These are phyloP conservation scores for Magnusiomyces clavatus DNA, from an alignment of 1,139 yeast species.

Conservation along the genomic window DNA sequence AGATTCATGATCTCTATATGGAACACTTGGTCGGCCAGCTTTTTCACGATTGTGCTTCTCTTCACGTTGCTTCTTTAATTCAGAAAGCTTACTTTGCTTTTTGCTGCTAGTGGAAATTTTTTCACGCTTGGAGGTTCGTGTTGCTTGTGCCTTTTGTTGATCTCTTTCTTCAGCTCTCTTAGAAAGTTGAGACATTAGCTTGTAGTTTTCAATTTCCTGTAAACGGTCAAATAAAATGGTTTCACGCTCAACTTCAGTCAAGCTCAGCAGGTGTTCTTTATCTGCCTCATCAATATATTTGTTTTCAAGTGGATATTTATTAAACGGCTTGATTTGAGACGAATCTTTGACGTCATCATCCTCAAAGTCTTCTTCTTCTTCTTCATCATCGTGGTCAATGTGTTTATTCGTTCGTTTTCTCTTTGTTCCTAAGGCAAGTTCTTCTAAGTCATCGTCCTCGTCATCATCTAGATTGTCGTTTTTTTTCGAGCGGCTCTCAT, in stretches of 20 bases:
- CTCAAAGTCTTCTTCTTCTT: conserved; percentile 32
- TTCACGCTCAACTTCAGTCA: conserved; percentile 92
- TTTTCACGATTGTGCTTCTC: conserved; percentile 36
- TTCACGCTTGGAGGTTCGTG: conserved; percentile 20
- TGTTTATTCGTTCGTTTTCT: conserved; percentile 13
- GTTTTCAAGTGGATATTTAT: conserved; percentile 92
- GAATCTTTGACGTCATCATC: conserved; percentile 34
- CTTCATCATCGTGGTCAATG: conserved; percentile 18
- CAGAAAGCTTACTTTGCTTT: conserved; percentile 61
- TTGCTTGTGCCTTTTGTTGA: conserved; percentile 27
- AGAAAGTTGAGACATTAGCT: conserved; percentile 73
- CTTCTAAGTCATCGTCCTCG: conserved; percentile 31
- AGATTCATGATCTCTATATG: conserved; percentile 17
- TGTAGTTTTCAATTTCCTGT: conserved; percentile 80
- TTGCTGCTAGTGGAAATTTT: conserved; percentile 30
- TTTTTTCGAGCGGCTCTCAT: conserved; percentile 27
- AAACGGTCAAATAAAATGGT: conserved; percentile 84
- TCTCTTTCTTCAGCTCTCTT: conserved; percentile 62
- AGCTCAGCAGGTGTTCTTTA: conserved; percentile 51
- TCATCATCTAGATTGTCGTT: conserved; percentile 30
- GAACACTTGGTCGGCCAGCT: conserved; percentile 17
- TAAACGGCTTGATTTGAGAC: conserved; percentile 37
- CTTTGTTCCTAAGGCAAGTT: conserved; percentile 22
- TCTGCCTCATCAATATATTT: conserved; percentile 81
- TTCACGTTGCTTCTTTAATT: conserved; percentile 79